Conservation (phyloP, 306 rosid species). For the Quercus berberidifolia region DNA sequence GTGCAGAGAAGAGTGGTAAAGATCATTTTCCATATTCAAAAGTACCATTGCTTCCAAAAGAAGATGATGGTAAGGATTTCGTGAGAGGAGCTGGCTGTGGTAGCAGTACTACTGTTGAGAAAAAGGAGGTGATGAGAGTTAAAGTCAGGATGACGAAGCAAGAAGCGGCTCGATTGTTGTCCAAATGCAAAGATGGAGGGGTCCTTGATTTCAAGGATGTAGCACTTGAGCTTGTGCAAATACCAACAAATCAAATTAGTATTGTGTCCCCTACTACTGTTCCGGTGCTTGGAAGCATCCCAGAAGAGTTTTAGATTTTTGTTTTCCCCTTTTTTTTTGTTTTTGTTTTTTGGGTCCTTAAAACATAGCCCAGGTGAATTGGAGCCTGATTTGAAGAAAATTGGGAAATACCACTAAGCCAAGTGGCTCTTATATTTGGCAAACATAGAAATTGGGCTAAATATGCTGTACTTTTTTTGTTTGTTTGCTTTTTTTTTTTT, state of each 20-base stretch:
- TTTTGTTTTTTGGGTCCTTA: too few species aligned
- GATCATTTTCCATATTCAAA: conserved; percentile 28
- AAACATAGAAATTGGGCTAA: too few species aligned
- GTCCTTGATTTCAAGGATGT: conserved; percentile 48
- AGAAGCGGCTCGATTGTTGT: conserved; percentile 53
- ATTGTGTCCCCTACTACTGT: conserved; percentile 7
- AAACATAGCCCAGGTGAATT: too few species aligned
- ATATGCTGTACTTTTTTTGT: too few species aligned
- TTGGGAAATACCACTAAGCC: too few species aligned
- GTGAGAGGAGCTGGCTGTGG: not conserved
- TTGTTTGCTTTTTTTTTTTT: too few species aligned
- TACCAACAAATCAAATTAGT: conserved; percentile 32
- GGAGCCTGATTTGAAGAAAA: too few species aligned
- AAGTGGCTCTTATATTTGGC: too few species aligned
- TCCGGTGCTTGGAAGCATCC: conserved; percentile 9
- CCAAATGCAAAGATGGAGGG: conserved; percentile 57
- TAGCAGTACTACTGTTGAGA: not conserved
- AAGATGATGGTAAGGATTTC: conserved; percentile 4
- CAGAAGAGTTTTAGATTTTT: conserved; percentile 15
- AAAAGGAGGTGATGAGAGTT: conserved; percentile 35
- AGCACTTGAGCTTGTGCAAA: conserved; percentile 24
- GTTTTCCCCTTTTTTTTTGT: too few species aligned
- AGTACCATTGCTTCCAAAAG: conserved; percentile 36
- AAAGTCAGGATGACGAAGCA: conserved; percentile 66
- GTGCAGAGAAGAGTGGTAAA: conserved; percentile 11